phyloP scores from a whole-genome alignment of 495 filamentous ascomycete species.

The Aspergillus sclerotioniger region DNA sequence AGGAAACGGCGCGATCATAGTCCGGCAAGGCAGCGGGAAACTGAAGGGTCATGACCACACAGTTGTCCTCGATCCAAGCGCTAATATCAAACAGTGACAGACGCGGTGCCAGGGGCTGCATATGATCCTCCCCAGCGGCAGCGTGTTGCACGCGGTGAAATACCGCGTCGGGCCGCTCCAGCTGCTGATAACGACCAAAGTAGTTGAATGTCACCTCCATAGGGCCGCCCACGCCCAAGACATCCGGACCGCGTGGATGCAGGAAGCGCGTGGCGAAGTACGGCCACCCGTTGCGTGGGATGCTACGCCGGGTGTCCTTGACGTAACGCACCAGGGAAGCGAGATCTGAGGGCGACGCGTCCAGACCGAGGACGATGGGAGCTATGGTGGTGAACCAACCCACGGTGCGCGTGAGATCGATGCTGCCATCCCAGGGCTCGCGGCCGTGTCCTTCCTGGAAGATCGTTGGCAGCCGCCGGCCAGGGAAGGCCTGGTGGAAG shows the following conservation, averaged over 20 bases:
- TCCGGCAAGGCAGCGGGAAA: not conserved
- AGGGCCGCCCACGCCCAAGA: conserved; percentile 41
- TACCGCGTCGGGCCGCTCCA: conserved; percentile 36
- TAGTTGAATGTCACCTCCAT: conserved; percentile 63
- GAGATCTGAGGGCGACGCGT: not conserved
- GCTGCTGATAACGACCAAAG: conserved; percentile 50
- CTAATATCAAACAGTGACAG: conserved; percentile 50
- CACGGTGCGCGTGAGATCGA: conserved; percentile 4
- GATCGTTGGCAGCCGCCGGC: not conserved
- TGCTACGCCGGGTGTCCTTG: conserved; percentile 22
- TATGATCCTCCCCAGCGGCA: conserved; percentile 33
- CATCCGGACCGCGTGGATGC: not conserved
- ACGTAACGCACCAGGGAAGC: not conserved
- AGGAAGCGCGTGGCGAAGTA: conserved; percentile 25
- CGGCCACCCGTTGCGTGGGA: conserved; percentile 27
- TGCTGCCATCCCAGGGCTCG: not conserved
- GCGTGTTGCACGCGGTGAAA: conserved; percentile 12
- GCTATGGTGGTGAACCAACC: conserved; percentile 13
- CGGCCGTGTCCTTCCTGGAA: conserved; percentile 11
- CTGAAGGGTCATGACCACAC: not conserved
- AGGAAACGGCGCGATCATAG: not conserved
- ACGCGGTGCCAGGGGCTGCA: conserved; percentile 41
- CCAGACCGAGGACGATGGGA: conserved; percentile 16
- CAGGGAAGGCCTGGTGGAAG: not conserved
- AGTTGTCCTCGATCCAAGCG: not conserved